Evolutionary conservation across 345 rosid species (phyloP).

Genomic region (Schrenkiella parvula): DNA sequence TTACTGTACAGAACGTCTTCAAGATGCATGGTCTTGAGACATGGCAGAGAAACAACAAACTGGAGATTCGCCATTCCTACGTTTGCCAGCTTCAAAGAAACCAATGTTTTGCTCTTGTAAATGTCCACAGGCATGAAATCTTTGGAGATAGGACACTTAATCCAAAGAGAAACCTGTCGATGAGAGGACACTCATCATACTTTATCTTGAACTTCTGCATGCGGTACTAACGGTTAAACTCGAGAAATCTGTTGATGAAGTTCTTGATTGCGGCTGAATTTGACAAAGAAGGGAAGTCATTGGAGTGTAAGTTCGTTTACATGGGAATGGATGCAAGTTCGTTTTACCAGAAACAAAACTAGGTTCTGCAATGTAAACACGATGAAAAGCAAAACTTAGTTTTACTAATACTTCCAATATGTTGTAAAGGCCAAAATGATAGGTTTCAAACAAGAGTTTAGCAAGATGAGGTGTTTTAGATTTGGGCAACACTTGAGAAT

Average conservation of each 20-base stretch:
- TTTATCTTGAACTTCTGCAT: not conserved
- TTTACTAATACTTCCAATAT: no score
- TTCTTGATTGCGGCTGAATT: not conserved
- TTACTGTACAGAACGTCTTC: not conserved
- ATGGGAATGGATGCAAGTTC: no score
- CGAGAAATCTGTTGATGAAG: not conserved
- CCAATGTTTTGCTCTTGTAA: conserved; percentile 6
- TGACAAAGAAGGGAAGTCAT: not conserved
- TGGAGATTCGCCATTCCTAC: not conserved
- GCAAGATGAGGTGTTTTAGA: no score
- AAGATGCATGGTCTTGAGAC: conserved; percentile 18
- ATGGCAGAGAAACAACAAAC: not conserved
- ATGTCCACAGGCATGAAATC: not conserved
- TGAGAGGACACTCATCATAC: not conserved
- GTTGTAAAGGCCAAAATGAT: no score
- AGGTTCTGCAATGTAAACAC: no score
- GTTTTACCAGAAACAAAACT: no score
- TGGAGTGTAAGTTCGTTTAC: not conserved
- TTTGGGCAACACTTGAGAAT: no score
- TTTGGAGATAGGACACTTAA: no score
- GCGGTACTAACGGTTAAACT: not conserved
- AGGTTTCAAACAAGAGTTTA: no score
- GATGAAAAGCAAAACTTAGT: no score
- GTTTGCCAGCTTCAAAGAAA: not conserved
- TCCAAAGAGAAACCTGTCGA: not conserved